phyloP scores from a whole-genome alignment of 2,329 filamentous ascomycete genomes.

The Diaporthe capsici region DNA sequence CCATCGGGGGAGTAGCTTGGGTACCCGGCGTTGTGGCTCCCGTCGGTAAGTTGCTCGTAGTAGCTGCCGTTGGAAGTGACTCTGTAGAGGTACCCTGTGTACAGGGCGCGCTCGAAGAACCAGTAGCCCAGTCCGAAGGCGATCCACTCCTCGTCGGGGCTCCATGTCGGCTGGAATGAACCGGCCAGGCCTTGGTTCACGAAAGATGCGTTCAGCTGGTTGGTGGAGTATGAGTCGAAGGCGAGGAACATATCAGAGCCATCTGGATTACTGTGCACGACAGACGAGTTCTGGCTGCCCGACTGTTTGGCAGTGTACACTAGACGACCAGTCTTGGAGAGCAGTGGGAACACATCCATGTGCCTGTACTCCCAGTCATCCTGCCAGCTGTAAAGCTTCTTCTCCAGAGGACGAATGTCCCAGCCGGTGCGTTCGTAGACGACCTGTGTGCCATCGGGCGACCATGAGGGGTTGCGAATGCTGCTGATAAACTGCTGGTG shows the following conservation, averaged over 20 bases:
- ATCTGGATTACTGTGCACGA: slow-evolving; percentile 51
- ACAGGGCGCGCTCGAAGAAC: slow-evolving; percentile 53
- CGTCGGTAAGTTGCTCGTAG: slow-evolving; percentile 51
- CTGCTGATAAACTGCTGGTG: slow-evolving; percentile 40
- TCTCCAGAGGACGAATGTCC: slow-evolving; percentile 51
- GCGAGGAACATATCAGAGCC: slow-evolving; percentile 41
- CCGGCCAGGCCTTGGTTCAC: slow-evolving; percentile 51
- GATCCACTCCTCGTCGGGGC: slow-evolving; percentile 54
- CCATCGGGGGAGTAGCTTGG: slow-evolving; percentile 56
- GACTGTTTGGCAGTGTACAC: slow-evolving; percentile 57
- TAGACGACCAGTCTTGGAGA: slow-evolving; percentile 46
- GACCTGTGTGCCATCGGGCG: slow-evolving; percentile 49
- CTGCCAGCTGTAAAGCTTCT: slow-evolving; percentile 56
- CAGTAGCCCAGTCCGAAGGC: slow-evolving; percentile 56
- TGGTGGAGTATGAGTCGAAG: slow-evolving; percentile 26
- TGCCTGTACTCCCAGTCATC: slow-evolving; percentile 58
- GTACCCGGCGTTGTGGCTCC: slow-evolving; percentile 54
- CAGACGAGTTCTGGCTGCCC: slow-evolving; percentile 52
- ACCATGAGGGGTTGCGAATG: slow-evolving; percentile 49
- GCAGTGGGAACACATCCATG: slow-evolving; percentile 58
- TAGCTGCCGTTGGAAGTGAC: slow-evolving; percentile 35
- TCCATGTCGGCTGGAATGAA: slow-evolving; percentile 58
- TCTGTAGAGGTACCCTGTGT: slow-evolving; percentile 41
- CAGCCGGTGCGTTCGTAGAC: slow-evolving; percentile 48
- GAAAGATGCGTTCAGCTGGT: slow-evolving; percentile 38